These are phyloP conservation scores for Botrytis fragariae DNA, from an alignment of 2,329 filamentous ascomycete species.

Conservation along the genomic window DNA sequence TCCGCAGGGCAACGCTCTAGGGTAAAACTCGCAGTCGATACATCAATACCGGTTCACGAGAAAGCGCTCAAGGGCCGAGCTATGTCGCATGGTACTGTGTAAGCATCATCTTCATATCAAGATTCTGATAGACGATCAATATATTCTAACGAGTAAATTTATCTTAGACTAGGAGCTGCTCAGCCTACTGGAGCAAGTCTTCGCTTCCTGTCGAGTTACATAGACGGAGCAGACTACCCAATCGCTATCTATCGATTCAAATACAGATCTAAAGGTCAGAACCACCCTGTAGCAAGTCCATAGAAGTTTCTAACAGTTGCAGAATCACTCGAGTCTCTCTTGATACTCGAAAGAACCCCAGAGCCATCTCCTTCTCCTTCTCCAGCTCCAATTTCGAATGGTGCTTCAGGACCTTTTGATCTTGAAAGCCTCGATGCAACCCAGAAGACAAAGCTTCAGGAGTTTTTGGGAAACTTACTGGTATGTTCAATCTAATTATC, in stretches of 20 bases:
- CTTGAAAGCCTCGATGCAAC: background rate
- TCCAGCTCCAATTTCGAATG: background rate
- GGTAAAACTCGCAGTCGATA: too few species aligned
- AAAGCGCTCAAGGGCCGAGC: constrained; percentile 1
- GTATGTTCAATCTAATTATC: background rate
- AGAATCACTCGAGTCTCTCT: constrained; percentile 13
- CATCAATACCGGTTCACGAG: background rate
- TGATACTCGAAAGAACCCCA: constrained; percentile 2
- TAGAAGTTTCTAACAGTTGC: background rate
- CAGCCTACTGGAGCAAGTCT: too few species aligned
- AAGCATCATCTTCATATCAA: background rate
- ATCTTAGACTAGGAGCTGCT: too few species aligned
- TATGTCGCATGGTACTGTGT: constrained; percentile 1
- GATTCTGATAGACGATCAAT: too few species aligned
- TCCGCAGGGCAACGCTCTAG: too few species aligned
- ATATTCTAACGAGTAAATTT: too few species aligned
- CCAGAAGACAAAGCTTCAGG: constrained; percentile 5
- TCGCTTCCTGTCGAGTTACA: too few species aligned
- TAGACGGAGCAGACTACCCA: background rate
- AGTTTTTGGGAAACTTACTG: constrained; percentile 2
- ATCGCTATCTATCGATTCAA: constrained; percentile 13
- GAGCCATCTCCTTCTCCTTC: background rate
- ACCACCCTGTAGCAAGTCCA: background rate
- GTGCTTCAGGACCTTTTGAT: background rate
- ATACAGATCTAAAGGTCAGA: constrained; percentile 5